Evolutionary conservation across 2,329 filamentous ascomycete genomes (phyloP).

Genomic region (Pseudogymnoascus sp.): DNA sequence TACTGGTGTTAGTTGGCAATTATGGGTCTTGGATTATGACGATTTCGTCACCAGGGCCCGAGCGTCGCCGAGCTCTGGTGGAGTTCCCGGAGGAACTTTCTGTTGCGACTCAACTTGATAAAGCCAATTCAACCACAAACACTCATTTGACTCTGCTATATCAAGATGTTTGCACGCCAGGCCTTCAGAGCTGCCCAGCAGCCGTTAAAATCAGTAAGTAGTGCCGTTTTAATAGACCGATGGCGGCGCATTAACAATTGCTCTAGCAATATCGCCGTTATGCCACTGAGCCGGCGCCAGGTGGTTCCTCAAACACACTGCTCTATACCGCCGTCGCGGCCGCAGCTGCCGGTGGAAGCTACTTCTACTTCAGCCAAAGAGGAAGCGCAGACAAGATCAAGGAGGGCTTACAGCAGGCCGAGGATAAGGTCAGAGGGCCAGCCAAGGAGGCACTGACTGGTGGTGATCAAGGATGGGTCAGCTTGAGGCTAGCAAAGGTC

Average conservation of each 20-base stretch:
- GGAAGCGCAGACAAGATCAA: conserved; percentile 46
- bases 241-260: conserved; percentile 14
- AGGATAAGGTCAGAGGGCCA: conserved; percentile 42
- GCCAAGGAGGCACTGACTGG: conserved; percentile 58
- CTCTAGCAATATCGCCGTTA: conserved; percentile 61
- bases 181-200: conserved; percentile 52
- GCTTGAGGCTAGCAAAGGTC: conserved; percentile 69
- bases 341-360: conserved; percentile 49
- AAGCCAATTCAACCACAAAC: not conserved
- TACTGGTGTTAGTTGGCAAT: not conserved
- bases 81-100: not conserved
- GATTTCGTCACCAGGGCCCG: not conserved
- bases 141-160: conserved; percentile 10
- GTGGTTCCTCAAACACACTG: conserved; percentile 48
- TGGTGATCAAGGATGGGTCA: conserved; percentile 83
- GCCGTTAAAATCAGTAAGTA: conserved; percentile 57
- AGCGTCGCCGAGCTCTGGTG: conserved; percentile 7
- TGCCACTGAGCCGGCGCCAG: conserved; percentile 50
- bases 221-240: conserved; percentile 2
- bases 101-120: not conserved
- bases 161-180: conserved; percentile 61
- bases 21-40: not conserved
- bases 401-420: conserved; percentile 49
- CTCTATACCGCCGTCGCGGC: conserved; percentile 55
- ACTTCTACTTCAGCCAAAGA: conserved; percentile 45